phyloP scores from a whole-genome alignment of 371 early-diverging fungal genomes.

The Rhizopus arrhizus region DNA sequence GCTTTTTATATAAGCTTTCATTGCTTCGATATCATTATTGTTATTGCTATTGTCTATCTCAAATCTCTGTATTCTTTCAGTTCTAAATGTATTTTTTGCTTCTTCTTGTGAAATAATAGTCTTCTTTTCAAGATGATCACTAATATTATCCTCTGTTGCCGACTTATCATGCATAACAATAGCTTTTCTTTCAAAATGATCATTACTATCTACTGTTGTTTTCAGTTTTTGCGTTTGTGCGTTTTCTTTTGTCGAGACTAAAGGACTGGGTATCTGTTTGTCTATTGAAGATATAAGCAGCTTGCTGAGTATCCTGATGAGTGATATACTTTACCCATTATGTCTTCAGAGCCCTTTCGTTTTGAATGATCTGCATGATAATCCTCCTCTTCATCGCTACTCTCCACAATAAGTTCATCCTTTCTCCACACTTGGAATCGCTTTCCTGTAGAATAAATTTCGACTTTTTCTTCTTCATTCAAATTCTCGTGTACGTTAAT shows the following conservation, averaged over 20 bases:
- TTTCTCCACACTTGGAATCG: conserved; percentile 27
- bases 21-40: background rate
- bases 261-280: too few species aligned
- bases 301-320: too few species aligned
- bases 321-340: too few species aligned
- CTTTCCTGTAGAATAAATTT: conserved; percentile 27
- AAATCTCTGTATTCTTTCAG: background rate
- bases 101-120: background rate
- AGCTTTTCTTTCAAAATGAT: too few species aligned
- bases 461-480: conserved; percentile 24
- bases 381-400: background rate
- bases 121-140: background rate
- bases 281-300: too few species aligned
- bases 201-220: too few species aligned
- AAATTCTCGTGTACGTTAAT: conserved; percentile 27
- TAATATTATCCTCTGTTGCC: too few species aligned
- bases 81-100: background rate
- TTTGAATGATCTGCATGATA: background rate
- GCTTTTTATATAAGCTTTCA: background rate
- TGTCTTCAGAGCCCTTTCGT: background rate
- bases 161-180: too few species aligned
- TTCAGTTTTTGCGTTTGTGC: too few species aligned
- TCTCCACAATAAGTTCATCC: conserved; percentile 1
- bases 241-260: too few species aligned
- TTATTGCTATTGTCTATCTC: background rate